Evolutionary conservation across 2,329 filamentous ascomycete species (phyloP).

Genomic region (Fusarium falciforme): DNA sequence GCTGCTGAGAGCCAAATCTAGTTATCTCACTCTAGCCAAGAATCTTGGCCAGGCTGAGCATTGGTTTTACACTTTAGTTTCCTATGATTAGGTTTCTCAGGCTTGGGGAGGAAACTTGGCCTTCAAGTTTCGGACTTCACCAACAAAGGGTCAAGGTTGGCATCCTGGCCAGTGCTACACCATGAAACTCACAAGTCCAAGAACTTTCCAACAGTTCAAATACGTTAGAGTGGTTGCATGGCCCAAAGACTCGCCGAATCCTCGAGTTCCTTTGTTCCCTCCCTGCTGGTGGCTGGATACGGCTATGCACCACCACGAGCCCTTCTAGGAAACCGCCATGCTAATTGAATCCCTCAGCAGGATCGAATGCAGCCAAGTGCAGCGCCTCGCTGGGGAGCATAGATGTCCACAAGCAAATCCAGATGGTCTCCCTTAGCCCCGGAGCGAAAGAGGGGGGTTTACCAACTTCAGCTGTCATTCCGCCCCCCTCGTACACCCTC

Average conservation of each 20-base stretch:
- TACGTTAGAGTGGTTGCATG: constrained; percentile 1
- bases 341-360: constrained; percentile 18
- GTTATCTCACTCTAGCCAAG: neutral
- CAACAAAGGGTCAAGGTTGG: neutral
- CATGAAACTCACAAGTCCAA: neutral
- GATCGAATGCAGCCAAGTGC: constrained; percentile 10
- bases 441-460: neutral
- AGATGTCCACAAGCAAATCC: constrained; percentile 11
- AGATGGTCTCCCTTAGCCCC: constrained; percentile 29
- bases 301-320: constrained; percentile 25
- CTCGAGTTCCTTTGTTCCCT: constrained; percentile 29
- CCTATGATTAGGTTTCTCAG: neutral
- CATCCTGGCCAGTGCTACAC: neutral
- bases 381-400: constrained; percentile 14
- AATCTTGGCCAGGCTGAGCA: neutral
- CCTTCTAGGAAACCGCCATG: constrained; percentile 11
- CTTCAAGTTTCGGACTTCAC: neutral
- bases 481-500: constrained; percentile 29
- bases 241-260: neutral
- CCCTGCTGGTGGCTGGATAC: constrained; percentile 5
- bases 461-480: constrained; percentile 20
- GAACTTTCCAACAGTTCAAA: neutral
- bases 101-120: neutral
- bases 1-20: neutral
- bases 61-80: neutral